A percentile compares a stretch with the other conserved stretches of the same genome.
Conservation (phyloP, 2,329 filamentous ascomycete genomes). For the Cryoendolithus antarcticus region DNA sequence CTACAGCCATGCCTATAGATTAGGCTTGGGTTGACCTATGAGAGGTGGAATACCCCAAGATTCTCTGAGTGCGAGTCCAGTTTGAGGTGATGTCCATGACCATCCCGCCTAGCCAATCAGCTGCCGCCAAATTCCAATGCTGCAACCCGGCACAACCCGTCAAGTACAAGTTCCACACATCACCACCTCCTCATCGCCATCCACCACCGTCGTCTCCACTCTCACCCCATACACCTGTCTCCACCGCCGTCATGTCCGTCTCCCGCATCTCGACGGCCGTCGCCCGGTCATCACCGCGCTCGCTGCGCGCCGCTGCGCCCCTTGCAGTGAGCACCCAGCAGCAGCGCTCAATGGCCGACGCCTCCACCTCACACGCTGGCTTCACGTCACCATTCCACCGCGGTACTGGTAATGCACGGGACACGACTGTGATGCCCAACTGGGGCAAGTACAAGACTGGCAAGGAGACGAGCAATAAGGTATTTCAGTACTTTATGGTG, state of each 20-base stretch:
- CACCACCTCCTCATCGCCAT: too few species aligned
- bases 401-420: conserved; percentile 22
- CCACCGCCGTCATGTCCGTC: conserved; percentile 34
- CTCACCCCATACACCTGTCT: too few species aligned
- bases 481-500: conserved; percentile 98
- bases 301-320: conserved; percentile 32
- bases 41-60: too few species aligned
- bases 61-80: too few species aligned
- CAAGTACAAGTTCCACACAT: too few species aligned
- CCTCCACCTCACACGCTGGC: conserved; percentile 28
- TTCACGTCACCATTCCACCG: conserved; percentile 46
- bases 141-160: too few species aligned
- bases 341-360: conserved; percentile 29
- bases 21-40: too few species aligned
- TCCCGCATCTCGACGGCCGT: conserved; percentile 34
- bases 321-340: conserved; percentile 27
- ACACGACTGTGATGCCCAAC: conserved; percentile 66
- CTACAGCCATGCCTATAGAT: too few species aligned
- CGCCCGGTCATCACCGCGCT: conserved; percentile 35
- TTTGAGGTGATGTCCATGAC: too few species aligned
- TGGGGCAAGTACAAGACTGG: conserved; percentile 79
- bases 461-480: conserved; percentile 60
- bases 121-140: too few species aligned
- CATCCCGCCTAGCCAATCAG: too few species aligned
- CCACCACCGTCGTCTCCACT: too few species aligned